Percentiles rank a stretch among this genome's conserved stretches.
phyloP scores from a whole-genome alignment of 2,329 filamentous ascomycete species.

The Thyridium curvatum region DNA sequence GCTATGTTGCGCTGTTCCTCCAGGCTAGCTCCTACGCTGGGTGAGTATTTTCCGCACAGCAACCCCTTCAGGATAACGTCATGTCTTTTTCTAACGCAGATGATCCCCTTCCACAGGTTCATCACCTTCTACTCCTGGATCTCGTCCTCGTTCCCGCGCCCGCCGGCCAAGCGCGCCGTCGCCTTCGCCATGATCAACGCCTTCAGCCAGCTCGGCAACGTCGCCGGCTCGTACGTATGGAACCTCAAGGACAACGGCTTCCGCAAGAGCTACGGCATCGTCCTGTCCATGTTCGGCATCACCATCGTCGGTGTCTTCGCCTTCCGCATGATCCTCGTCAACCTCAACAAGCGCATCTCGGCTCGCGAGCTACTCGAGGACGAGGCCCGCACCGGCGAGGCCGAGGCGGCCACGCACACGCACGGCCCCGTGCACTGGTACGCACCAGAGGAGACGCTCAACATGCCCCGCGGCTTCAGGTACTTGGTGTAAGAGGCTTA shows the following conservation, averaged over 20 bases:
- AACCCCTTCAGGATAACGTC: conserved; percentile 21
- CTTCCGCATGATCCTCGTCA: conserved; percentile 38
- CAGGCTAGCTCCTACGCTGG: conserved; percentile 52
- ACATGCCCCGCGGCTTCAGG: too few relatives aligned
- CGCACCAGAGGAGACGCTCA: too few relatives aligned
- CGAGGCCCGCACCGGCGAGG: conserved; percentile 27
- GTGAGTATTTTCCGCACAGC: conserved; percentile 2
- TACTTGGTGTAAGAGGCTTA: too few relatives aligned
- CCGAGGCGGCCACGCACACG: conserved; percentile 30
- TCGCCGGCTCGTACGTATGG: conserved; percentile 9
- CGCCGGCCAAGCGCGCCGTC: conserved; percentile 54
- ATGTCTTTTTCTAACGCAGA: conserved; percentile 33
- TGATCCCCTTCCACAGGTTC: conserved; percentile 21
- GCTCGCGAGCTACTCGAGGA: conserved; percentile 20
- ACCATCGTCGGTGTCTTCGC: conserved; percentile 45
- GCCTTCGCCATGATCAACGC: conserved; percentile 56
- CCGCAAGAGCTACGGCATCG: conserved; percentile 59
- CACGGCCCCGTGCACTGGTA: conserved; percentile 21
- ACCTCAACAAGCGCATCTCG: conserved; percentile 38
- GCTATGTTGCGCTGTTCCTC: conserved; percentile 55
- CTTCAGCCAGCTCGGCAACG: conserved; percentile 49
- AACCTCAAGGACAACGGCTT: conserved; percentile 50
- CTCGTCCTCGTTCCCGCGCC: conserved; percentile 49
- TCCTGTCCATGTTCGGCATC: conserved; percentile 57
- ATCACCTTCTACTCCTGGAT: conserved; percentile 56